These are phyloP conservation scores for Lomentospora prolificans DNA, from an alignment of 2,329 filamentous ascomycete species.

Conservation along the genomic window DNA sequence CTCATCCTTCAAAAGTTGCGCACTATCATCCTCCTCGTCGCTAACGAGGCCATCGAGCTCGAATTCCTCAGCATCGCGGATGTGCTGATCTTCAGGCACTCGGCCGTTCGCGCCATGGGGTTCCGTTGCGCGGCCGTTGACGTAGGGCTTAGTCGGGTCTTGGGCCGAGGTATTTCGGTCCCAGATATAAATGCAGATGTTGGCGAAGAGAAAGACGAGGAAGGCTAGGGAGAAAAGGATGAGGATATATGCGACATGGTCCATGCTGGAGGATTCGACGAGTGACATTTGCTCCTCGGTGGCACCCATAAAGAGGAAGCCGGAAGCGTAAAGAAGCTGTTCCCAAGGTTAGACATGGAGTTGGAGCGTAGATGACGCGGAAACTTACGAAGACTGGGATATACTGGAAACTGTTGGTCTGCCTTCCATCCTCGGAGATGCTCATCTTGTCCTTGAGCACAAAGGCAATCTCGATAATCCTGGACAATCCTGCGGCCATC, in stretches of 20 bases:
- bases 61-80: conserved; percentile 82
- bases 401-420: conserved; percentile 54
- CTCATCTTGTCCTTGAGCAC: conserved; percentile 64
- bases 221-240: conserved; percentile 88
- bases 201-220: conserved; percentile 80
- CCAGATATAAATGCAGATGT: conserved; percentile 78
- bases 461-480: conserved; percentile 88
- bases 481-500: conserved; percentile 76
- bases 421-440: conserved; percentile 54
- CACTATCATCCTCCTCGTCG: conserved; percentile 66
- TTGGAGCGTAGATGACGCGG: neutral
- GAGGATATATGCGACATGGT: conserved; percentile 84
- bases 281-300: conserved; percentile 93
- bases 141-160: conserved; percentile 21
- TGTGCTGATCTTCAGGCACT: conserved; percentile 40
- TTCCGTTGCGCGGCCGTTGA: neutral
- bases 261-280: conserved; percentile 62
- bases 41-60: conserved; percentile 85
- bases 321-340: conserved; percentile 80
- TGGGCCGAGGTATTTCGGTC: conserved; percentile 39
- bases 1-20: conserved; percentile 22
- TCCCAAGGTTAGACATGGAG: conserved; percentile 9
- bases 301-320: conserved; percentile 95
- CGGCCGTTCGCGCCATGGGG: neutral
- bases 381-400: conserved; percentile 46